Percentiles rank a stretch among this genome's conserved stretches.
Evolutionary conservation across 306 rosid species (phyloP).

Genomic region (Comarum palustre): DNA sequence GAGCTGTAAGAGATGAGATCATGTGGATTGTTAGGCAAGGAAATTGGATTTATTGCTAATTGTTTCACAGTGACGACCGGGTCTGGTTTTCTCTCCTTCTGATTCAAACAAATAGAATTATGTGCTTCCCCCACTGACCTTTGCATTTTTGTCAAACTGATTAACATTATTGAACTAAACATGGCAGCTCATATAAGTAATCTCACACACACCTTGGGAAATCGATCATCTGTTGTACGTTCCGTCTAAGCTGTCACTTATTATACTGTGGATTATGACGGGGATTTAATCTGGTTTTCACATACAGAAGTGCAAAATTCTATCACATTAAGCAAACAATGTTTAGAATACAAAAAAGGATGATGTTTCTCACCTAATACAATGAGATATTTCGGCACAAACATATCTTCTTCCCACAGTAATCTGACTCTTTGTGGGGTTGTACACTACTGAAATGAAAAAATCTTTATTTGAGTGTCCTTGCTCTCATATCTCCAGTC

Average conservation of each 20-base stretch:
- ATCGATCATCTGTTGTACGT: background rate
- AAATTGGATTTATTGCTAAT: background rate
- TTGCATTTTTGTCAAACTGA: background rate
- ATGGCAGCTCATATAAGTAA: background rate
- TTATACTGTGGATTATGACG: background rate
- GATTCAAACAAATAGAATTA: background rate
- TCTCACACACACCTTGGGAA: background rate
- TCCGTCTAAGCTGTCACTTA: background rate
- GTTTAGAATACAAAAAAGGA: background rate
- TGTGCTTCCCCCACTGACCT: background rate
- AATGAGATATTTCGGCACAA: background rate
- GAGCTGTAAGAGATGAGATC: constrained; percentile 12
- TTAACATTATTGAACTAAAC: background rate
- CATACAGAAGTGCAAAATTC: background rate
- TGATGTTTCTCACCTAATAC: background rate
- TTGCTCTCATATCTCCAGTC: too few species aligned
- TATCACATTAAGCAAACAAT: background rate
- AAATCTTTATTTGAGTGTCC: background rate
- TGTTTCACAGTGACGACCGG: constrained; percentile 8
- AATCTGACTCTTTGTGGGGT: background rate
- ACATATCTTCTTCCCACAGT: background rate
- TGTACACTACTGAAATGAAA: background rate
- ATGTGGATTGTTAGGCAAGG: background rate
- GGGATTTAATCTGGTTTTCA: background rate
- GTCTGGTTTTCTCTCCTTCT: background rate